A percentile compares a stretch with the other conserved stretches of the same genome.
These are phyloP conservation scores for Alternaria gansuensis DNA, from an alignment of 2,329 filamentous ascomycete genomes.

Conservation along the genomic window DNA sequence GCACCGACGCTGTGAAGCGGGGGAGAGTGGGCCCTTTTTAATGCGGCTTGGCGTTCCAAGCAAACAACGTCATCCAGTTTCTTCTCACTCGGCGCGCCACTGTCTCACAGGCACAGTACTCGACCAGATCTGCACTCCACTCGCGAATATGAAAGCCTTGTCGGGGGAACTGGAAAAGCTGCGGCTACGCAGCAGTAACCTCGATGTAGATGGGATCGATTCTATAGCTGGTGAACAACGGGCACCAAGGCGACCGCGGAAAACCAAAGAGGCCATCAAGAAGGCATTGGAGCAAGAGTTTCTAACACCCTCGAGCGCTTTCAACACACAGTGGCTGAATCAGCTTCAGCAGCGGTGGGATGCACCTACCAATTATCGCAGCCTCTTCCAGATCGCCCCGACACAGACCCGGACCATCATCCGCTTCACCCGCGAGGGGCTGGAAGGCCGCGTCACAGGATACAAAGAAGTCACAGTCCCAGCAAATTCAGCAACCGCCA, in stretches of 20 bases:
- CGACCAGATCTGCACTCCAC: slow-evolving; percentile 17
- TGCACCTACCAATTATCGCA: slow-evolving; percentile 77
- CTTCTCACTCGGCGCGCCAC: slow-evolving; percentile 25
- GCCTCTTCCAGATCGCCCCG: slow-evolving; percentile 85
- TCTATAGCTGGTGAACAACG: slow-evolving; percentile 65
- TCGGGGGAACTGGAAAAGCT: slow-evolving; percentile 63
- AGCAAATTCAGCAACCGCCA: slow-evolving; percentile 86
- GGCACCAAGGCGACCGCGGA: slow-evolving; percentile 63
- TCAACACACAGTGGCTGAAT: slow-evolving; percentile 88
- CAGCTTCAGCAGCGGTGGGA: slow-evolving; percentile 91
- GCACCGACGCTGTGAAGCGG: slow-evolving; percentile 9
- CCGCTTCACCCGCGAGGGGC: slow-evolving; percentile 86
- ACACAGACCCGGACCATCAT: slow-evolving; percentile 96
- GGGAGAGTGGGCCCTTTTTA: slow-evolving; percentile 20
- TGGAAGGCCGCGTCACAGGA: slow-evolving; percentile 90
- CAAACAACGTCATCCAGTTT: slow-evolving; percentile 38
- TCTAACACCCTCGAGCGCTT: slow-evolving; percentile 78
- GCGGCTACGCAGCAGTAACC: slow-evolving; percentile 52
- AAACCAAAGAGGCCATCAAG: slow-evolving; percentile 70
- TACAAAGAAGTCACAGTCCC: slow-evolving; percentile 95
- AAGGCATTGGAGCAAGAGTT: slow-evolving; percentile 77
- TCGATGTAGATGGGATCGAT: slow-evolving; percentile 60
- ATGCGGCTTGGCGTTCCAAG: slow-evolving; percentile 24
- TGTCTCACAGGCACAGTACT: slow-evolving; percentile 14
- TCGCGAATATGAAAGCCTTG: slow-evolving; percentile 52